Base-by-base conservation (phyloP, 768 basidiomycete species). In the Russula ochroleuca region DNA sequence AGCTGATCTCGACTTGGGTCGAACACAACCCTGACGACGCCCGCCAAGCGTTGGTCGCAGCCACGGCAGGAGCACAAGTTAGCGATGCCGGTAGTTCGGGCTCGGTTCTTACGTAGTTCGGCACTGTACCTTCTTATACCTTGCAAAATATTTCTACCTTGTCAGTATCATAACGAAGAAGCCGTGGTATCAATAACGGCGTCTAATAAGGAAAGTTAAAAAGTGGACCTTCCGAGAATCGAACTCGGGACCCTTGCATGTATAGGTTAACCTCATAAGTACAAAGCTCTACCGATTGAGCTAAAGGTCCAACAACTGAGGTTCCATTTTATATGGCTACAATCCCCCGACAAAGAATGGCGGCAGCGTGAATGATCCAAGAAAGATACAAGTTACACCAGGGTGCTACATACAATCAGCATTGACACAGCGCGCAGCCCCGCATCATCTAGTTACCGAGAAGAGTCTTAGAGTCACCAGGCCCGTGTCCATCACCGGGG, bases 231-330 rank as follows among this genome's bases (percentile, higher is more conserved):
- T 79, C 80, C 80, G 81, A 81, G 80, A 79, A 79, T 81, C 79
- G 80, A 81, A 81, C 80, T 81, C 81, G 80, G 80, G 80, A 82
- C 80, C 80, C 80, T 82, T 82, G 80, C 80, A 81, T 81, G n/a
- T n/a, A 52, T 19, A 45, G 58, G 71, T 70, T 76, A 81, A 76
- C 80, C 80, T 70, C 80, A 81, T 81, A 81, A 81, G 80, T 81
- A 81, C 80, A 82, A 81, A 79, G 80, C 80, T 82, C 80, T 81
- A 81, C 80, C 80, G 73, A 81, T 79, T 81, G 80, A 82, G 80
- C 80, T 81, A 81, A 80, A 79, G 81, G 80, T 75, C 78, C 69
- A 68, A 61, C 45, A 72, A 63, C n/a, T 3, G 3, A 21, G 35
- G 14, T 1, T 19, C 25, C 38, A 43, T 50, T 51, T 57, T 56